Evolutionary conservation across 495 filamentous ascomycete species (phyloP).

Genomic region (Penicillium parvum): DNA sequence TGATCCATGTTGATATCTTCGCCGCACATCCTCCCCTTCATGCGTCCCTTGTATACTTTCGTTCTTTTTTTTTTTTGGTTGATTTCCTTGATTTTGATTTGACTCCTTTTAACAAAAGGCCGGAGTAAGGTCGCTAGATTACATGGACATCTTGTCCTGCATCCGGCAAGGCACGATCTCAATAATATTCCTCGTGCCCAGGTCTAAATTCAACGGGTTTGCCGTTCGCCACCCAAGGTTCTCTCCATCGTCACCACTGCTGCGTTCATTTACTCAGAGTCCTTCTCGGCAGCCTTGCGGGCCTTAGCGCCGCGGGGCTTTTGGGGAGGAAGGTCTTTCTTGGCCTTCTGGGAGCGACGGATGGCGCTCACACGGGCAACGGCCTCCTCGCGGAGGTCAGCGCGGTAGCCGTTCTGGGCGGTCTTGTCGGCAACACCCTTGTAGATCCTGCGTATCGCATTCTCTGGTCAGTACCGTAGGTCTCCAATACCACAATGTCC

Average conservation of each 20-base stretch:
- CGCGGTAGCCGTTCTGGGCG: conserved; percentile 78
- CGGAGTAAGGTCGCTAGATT: conserved; percentile 31
- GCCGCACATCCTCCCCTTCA: conserved; percentile 3
- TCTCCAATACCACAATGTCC: too few species aligned
- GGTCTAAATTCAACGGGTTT: conserved; percentile 3
- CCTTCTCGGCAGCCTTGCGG: conserved; percentile 62
- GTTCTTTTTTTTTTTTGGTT: conserved; percentile 19
- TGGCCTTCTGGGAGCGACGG: conserved; percentile 68
- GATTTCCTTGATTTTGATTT: too few species aligned
- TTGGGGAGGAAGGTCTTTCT: conserved; percentile 66
- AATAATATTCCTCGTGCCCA: neutral
- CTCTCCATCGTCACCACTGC: conserved; percentile 10
- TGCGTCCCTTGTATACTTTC: neutral
- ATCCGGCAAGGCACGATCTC: conserved; percentile 25
- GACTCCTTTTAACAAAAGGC: too few species aligned
- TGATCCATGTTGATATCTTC: conserved; percentile 23
- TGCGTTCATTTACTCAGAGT: conserved; percentile 36
- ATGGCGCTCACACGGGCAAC: conserved; percentile 86
- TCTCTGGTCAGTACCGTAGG: conserved; percentile 13
- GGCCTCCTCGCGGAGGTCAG: conserved; percentile 80
- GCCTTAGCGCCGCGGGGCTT: conserved; percentile 83
- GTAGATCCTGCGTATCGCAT: conserved; percentile 71
- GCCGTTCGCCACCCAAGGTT: conserved; percentile 1
- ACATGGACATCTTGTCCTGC: conserved; percentile 28
- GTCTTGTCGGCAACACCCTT: conserved; percentile 72